Conservation (phyloP, 2,329 filamentous ascomycete genomes). For the Teratosphaeria pseudoeucalypti region DNA sequence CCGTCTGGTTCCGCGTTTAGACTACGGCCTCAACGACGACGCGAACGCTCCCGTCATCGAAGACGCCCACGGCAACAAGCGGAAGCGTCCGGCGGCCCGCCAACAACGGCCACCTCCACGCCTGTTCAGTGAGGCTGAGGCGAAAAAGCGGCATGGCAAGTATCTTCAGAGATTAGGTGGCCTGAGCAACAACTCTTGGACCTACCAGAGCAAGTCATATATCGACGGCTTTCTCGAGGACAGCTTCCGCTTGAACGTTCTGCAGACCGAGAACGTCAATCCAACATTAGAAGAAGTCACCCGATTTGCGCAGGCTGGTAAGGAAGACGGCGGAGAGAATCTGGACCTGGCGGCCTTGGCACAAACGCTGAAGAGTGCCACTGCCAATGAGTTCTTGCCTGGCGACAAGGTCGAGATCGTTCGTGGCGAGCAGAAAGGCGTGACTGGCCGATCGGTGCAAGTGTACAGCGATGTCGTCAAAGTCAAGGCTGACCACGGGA, state of each 20-base stretch:
- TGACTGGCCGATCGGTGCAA: slow-evolving; percentile 73
- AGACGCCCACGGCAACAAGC: slow-evolving; percentile 46
- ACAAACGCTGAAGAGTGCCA: slow-evolving; percentile 76
- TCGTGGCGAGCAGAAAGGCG: slow-evolving; percentile 86
- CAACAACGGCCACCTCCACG: slow-evolving; percentile 72
- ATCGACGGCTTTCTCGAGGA: slow-evolving; percentile 89
- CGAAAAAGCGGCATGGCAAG: slow-evolving; percentile 72
- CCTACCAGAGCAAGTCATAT: slow-evolving; percentile 80
- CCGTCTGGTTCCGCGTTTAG: slow-evolving; percentile 77
- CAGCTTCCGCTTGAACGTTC: slow-evolving; percentile 78
- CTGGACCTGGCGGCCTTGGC: slow-evolving; percentile 85
- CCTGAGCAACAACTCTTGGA: slow-evolving; percentile 59
- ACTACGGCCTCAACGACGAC: slow-evolving; percentile 86
- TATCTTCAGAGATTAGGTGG: slow-evolving; percentile 40
- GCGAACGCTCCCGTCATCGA: slow-evolving; percentile 35
- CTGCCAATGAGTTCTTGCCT: slow-evolving; percentile 73
- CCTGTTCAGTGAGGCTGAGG: slow-evolving; percentile 86
- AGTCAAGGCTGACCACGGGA: slow-evolving; percentile 56
- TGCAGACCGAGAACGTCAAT: slow-evolving; percentile 82
- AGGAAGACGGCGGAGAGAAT: slow-evolving; percentile 86
- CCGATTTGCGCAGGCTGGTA: slow-evolving; percentile 69
- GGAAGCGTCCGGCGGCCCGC: slow-evolving; percentile 51
- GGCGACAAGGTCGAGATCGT: slow-evolving; percentile 97
- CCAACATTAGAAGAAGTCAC: slow-evolving; percentile 91
- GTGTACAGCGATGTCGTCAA: slow-evolving; percentile 90